phyloP scores from a whole-genome alignment of 345 rosid genomes.

The Moricandia moricandioides region DNA sequence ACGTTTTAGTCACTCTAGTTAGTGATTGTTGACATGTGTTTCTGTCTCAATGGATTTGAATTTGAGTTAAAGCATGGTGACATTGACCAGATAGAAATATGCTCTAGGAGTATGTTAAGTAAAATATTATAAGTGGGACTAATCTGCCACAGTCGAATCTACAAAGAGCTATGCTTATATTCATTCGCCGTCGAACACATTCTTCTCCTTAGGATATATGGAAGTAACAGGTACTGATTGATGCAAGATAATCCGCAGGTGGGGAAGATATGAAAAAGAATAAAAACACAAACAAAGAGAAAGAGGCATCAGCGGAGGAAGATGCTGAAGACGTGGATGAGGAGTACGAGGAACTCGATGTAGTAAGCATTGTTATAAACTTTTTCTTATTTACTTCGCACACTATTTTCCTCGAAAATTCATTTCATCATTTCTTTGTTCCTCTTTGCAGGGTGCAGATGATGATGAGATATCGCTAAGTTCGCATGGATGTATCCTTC shows the following conservation, averaged over 20 bases:
- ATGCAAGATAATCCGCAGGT: conserved; percentile 29
- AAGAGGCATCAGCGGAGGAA: conserved; percentile 51
- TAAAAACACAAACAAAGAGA: conserved; percentile 38
- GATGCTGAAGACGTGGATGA: conserved; percentile 67
- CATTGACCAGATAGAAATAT: not conserved
- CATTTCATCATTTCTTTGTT: not conserved
- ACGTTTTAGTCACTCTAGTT: conserved; percentile 8
- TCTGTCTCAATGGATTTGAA: not conserved
- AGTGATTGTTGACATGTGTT: not conserved
- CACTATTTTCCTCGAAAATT: not conserved
- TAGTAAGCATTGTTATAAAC: conserved; percentile 39
- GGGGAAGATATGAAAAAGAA: conserved; percentile 31
- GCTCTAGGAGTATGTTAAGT: not conserved
- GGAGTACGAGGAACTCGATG: conserved; percentile 55
- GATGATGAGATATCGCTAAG: conserved; percentile 54
- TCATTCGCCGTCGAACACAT: not conserved
- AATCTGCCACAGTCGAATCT: not conserved
- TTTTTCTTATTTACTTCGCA: not conserved
- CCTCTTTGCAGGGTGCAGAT: conserved; percentile 51
- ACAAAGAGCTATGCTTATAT: not conserved
- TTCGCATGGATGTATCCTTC: conserved; percentile 70
- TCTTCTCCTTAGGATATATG: not conserved
- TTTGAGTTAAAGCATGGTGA: not conserved
- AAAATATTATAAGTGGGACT: not conserved
- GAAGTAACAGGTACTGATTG: not conserved